A percentile compares a stretch with the other conserved stretches of the same genome.
Conservation (phyloP, 768 basidiomycete genomes). For the Rhodotorula babjevae region DNA sequence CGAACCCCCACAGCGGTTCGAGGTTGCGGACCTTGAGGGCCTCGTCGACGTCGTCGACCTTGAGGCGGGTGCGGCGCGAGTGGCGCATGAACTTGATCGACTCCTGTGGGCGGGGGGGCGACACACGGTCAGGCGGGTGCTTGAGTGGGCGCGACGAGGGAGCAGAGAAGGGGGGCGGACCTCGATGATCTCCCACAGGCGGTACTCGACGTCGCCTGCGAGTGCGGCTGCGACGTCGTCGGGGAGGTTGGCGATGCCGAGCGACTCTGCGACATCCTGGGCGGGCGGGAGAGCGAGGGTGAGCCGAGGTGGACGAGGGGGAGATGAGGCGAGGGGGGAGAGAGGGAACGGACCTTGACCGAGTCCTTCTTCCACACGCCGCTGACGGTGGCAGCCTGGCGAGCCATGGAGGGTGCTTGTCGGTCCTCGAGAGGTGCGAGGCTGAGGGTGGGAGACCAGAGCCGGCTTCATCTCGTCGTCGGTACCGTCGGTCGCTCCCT, state of each 20-base stretch:
- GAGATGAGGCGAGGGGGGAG: not conserved
- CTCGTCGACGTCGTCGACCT: constrained; percentile 83
- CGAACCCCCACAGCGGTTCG: constrained; percentile 88
- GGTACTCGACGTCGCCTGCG: constrained; percentile 93
- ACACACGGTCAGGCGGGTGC: not conserved
- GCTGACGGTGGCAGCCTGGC: not conserved
- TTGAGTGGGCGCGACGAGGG: not conserved
- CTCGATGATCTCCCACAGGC: constrained; percentile 91
- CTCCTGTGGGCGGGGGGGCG: constrained; percentile 57
- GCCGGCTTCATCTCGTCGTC: no score
- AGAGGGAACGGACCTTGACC: constrained; percentile 27
- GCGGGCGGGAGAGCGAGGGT: not conserved
- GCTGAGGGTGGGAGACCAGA: no score
- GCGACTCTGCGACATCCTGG: constrained; percentile 85
- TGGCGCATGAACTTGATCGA: constrained; percentile 96
- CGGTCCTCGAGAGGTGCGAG: no score
- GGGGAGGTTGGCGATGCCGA: constrained; percentile 68
- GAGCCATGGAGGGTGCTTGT: constrained; percentile 3
- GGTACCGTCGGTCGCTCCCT: no score
- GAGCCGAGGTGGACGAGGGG: not conserved
- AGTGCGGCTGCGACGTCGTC: constrained; percentile 75
- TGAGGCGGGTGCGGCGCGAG: constrained; percentile 80
- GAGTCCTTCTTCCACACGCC: constrained; percentile 39
- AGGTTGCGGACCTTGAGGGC: constrained; percentile 92
- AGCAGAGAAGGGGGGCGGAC: constrained; percentile 51